Evolutionary conservation across 139 green algal genomes (phyloP).

Genomic region (Diplosphaera chodatii): DNA sequence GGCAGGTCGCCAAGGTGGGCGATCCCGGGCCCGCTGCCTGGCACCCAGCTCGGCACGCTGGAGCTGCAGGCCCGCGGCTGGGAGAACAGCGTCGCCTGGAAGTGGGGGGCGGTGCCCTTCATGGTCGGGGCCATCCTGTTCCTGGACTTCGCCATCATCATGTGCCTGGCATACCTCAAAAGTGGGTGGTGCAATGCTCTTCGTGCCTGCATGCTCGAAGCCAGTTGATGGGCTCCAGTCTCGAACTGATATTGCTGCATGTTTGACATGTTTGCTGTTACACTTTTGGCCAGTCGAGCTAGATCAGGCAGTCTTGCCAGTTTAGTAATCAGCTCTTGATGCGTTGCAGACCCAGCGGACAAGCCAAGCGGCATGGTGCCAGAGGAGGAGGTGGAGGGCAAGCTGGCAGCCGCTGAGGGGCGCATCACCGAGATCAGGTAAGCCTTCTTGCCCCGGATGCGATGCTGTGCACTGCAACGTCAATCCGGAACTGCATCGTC

Average conservation of each 20-base stretch:
- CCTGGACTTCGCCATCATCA: slow-evolving; percentile 12
- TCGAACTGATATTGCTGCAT: too few species aligned
- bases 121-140: slow-evolving; percentile 5
- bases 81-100: background rate
- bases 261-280: too few species aligned
- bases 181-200: too few species aligned
- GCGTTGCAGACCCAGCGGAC: background rate
- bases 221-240: too few species aligned
- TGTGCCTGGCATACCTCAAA: slow-evolving; percentile 15
- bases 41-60: background rate
- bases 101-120: slow-evolving; percentile 13
- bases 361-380: background rate
- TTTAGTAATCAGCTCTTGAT: too few species aligned
- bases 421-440: background rate
- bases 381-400: background rate
- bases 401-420: background rate
- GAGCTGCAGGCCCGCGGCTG: background rate
- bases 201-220: too few species aligned
- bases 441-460: too few species aligned
- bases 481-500: too few species aligned
- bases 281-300: too few species aligned
- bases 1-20: slow-evolving; percentile 6
- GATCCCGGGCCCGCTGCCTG: background rate
- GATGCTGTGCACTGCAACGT: too few species aligned
- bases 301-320: too few species aligned